Evolutionary conservation across 2,329 filamentous ascomycete genomes (phyloP), one percentile per base, ranked within the genome.

Genomic region (Talaromyces sp.): DNA sequence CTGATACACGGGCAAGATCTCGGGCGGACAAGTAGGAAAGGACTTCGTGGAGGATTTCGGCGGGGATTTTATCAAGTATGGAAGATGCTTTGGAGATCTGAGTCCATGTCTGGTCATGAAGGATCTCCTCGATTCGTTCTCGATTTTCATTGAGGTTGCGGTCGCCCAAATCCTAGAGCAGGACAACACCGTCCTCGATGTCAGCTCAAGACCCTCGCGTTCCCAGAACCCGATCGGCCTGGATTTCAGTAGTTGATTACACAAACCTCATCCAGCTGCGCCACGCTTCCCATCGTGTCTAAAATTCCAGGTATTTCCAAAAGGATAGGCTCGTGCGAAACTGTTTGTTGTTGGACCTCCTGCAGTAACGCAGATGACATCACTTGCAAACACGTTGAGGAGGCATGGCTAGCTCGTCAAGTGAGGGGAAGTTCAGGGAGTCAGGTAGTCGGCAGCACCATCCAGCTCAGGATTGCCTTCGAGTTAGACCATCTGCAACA

Each of bases 21-120:
- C 77, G 60, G 0, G 89, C 81, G 0, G 82, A 73, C 4, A 96
- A 80, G 64, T 83, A 85, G 30, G 78, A 77, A 13, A 96, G 75
- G 42, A 96, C 85, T n/a, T 82, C 75, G 60, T 88, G 82, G 29
- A 96, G 77, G 8, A 96, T 78, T 69, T 97, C 92, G 11, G 84
- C 72, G 0, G 92, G 92, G 1, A 96, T 80, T 17, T 72, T 67
- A 27, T 68, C 58, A 1, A 75, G 47, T 1, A 63, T 54, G 10
- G 66, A 61, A 3, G 49, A 41, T 14, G 47, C 11, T 50, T 46
- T 17, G 36, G 51, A 13, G 36, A 16, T 24, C 11, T 43, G 8
- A 7, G 30, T 37, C 39, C 50, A 36, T 13, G 29, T 40, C 6
- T 33, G 20, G 10, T 52, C 54, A 22, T 54, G 46, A 13, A 56